Evolutionary conservation across 345 rosid species (phyloP), one percentile per base, ranked within the genome.

Genomic region (Sonneratia caseolaris): DNA sequence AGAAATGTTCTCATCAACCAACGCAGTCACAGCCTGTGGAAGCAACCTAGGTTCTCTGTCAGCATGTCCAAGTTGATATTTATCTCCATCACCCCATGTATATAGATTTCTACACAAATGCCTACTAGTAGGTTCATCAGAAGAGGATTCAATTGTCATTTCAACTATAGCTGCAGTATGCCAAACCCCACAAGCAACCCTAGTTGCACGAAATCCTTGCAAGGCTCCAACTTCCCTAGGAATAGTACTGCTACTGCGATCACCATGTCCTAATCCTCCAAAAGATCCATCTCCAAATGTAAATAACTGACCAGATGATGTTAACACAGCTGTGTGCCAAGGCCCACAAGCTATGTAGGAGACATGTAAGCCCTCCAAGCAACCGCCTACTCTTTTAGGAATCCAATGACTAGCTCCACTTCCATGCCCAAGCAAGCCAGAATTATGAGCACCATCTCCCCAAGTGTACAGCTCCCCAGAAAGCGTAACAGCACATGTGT

Each of bases 231-330:
- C 97, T 84, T 82, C 90, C 67, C 89, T 87, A 5, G 98, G 98
- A 78, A 89, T 68, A 61, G 51, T 84, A 37, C 84, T 62, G 79
- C 89, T 85, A 53, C 68, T 72, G 67, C 71, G 83, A 81, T 93
- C 89, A 69, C 98, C 96, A 81, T 89, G 97, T 32, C 97, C 98
- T 4, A 93, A 78, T 70, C 89, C 91, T 73, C 97, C 98, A 75
- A 93, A 91, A 47, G 90, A 82, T 73, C 98, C 98, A 79, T 93
- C 98, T 75, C 98, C 98, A 79, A 93, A 91, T 71, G 97, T 93
- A 78, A 91, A 93, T 78, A 93, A 81, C 74, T 82, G 88, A 14
- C 98, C 94, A 37, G 81, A 72, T 73, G 91, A 88, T 74, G 90
- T 82, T 76, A 93, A 87, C 38, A 76, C 86, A 70, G 93, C 89